These are phyloP conservation scores for Alternaria sp. DNA, from an alignment of 2,329 filamentous ascomycete genomes.

Conservation along the genomic window DNA sequence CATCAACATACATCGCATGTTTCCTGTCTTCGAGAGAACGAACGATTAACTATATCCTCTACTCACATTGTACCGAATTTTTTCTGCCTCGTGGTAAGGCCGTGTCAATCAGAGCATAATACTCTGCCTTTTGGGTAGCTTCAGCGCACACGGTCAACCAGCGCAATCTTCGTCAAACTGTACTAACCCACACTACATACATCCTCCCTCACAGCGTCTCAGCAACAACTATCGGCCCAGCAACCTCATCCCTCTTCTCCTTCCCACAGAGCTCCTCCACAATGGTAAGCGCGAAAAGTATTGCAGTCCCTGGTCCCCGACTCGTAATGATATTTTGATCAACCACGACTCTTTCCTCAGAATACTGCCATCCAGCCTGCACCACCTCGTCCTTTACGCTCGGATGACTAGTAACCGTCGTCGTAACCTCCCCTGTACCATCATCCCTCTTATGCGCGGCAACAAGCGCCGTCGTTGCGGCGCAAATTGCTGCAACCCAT, in stretches of 20 bases:
- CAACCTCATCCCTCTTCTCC: slow-evolving; percentile 59
- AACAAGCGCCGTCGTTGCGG: slow-evolving; percentile 50
- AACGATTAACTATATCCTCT: too few species aligned
- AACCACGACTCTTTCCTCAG: slow-evolving; percentile 47
- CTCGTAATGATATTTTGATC: slow-evolving; percentile 48
- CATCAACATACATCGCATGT: neutral
- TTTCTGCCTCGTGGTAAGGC: too few species aligned
- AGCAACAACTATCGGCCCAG: slow-evolving; percentile 58
- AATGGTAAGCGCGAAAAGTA: slow-evolving; percentile 50
- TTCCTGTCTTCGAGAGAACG: neutral
- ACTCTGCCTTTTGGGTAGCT: neutral
- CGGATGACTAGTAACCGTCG: slow-evolving; percentile 49
- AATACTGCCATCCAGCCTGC: slow-evolving; percentile 46
- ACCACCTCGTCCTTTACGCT: slow-evolving; percentile 46
- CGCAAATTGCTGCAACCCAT: slow-evolving; percentile 49
- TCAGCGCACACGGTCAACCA: neutral
- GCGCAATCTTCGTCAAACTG: neutral
- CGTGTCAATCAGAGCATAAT: too few species aligned
- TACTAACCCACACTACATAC: neutral
- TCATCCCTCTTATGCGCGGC: slow-evolving; percentile 27
- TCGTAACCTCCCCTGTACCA: slow-evolving; percentile 20
- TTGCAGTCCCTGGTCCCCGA: slow-evolving; percentile 50
- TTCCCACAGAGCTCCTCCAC: slow-evolving; percentile 49
- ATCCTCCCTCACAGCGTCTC: slow-evolving; percentile 28
- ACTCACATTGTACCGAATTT: too few species aligned